Conservation (phyloP, 1,284 basidiomycete species). For the Vanrija pseudolonga region DNA sequence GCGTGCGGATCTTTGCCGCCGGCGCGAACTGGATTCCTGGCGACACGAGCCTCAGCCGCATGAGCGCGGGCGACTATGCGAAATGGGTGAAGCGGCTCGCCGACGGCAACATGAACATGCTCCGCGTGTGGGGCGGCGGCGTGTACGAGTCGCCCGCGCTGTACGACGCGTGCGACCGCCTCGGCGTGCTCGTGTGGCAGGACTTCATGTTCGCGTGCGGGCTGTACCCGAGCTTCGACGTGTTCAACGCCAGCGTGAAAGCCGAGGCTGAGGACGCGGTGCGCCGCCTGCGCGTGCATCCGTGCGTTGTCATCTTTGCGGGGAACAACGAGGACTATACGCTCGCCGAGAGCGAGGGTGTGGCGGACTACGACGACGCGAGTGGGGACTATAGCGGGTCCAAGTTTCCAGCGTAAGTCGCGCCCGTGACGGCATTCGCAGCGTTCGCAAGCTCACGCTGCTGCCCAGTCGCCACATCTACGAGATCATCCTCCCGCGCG, state of each 20-base stretch:
- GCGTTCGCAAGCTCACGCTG: not conserved
- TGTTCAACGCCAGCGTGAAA: constrained; percentile 48
- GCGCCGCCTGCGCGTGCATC: constrained; percentile 50
- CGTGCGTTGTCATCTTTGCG: constrained; percentile 71
- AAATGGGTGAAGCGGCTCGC: constrained; percentile 50
- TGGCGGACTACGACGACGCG: constrained; percentile 77
- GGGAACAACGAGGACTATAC: constrained; percentile 73
- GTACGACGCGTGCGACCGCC: constrained; percentile 57
- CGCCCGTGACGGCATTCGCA: no score
- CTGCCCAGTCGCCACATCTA: constrained; percentile 62
- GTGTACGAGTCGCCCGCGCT: constrained; percentile 53
- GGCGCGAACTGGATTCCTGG: constrained; percentile 91
- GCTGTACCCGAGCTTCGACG: constrained; percentile 55
- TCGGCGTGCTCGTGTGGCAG: constrained; percentile 59
- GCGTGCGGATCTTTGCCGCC: constrained; percentile 74
- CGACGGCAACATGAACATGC: constrained; percentile 55
- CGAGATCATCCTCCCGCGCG: constrained; percentile 67
- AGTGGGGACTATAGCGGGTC: constrained; percentile 72
- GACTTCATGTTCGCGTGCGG: constrained; percentile 56
- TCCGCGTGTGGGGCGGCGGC: constrained; percentile 54
- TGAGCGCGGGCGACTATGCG: constrained; percentile 52
- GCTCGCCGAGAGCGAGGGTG: constrained; percentile 68
- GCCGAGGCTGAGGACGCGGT: constrained; percentile 51
- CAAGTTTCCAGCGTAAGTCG: constrained; percentile 64
- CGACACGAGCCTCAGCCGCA: constrained; percentile 76